phyloP scores from a whole-genome alignment of 805 yeast species.

The Yamadazyma phyllophila region DNA sequence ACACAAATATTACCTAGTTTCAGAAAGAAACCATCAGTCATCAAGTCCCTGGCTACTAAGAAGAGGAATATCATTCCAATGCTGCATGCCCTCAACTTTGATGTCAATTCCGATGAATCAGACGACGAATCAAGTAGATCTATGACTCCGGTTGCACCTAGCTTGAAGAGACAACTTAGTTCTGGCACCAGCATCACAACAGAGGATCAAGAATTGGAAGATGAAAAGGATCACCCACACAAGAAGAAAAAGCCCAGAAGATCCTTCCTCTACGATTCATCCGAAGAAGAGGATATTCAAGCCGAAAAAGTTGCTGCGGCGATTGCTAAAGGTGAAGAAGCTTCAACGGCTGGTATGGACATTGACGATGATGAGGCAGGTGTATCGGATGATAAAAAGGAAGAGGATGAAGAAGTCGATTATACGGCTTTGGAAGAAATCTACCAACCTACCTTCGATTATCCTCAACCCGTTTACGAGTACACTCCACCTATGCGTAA shows the following conservation, averaged over 20 bases:
- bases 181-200: slow-evolving; percentile 21
- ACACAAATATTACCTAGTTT: slow-evolving; percentile 31
- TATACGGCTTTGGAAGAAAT: slow-evolving; percentile 26
- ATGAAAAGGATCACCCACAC: slow-evolving; percentile 25
- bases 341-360: slow-evolving; percentile 17
- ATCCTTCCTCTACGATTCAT: slow-evolving; percentile 35
- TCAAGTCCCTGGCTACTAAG: slow-evolving; percentile 5
- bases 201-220: slow-evolving; percentile 21
- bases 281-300: slow-evolving; percentile 21
- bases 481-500: slow-evolving; percentile 25
- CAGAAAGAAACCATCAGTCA: slow-evolving; percentile 29
- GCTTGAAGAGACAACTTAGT: slow-evolving; percentile 30
- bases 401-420: slow-evolving; percentile 25
- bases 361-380: slow-evolving; percentile 7
- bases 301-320: too few species aligned
- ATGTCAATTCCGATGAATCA: slow-evolving; percentile 32
- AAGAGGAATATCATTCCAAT: slow-evolving; percentile 44
- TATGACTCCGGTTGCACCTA: slow-evolving; percentile 29
- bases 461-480: slow-evolving; percentile 56
- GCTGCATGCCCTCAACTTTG: slow-evolving; percentile 53
- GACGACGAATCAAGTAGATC: slow-evolving; percentile 40
- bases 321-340: slow-evolving; percentile 10
- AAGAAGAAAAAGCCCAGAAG: slow-evolving; percentile 16
- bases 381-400: slow-evolving; percentile 12
- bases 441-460: slow-evolving; percentile 51